phyloP scores from a whole-genome alignment of 441 rosid genomes.

The Gossypium schwendimanii region DNA sequence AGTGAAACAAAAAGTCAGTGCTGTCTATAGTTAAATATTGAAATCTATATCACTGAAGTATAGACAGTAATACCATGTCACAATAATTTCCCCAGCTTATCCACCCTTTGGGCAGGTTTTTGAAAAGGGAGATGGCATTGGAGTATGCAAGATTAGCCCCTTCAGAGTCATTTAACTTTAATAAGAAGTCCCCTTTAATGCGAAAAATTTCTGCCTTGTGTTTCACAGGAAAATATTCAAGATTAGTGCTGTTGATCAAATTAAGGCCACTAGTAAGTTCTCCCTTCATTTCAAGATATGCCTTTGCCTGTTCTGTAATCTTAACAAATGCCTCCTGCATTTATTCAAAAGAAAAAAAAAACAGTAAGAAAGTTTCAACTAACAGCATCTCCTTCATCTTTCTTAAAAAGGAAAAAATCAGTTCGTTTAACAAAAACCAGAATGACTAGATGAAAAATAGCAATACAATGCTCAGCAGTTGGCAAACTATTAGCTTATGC shows the following conservation, averaged over 20 bases:
- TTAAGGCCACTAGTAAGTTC: slow-evolving; percentile 79
- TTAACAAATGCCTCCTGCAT: slow-evolving; percentile 95
- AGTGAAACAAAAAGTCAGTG: slow-evolving; percentile 22
- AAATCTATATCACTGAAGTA: slow-evolving; percentile 33
- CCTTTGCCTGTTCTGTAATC: slow-evolving; percentile 96
- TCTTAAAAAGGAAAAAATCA: slow-evolving; percentile 7
- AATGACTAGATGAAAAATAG: not conserved
- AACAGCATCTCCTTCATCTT: slow-evolving; percentile 1
- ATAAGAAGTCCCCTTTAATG: slow-evolving; percentile 79
- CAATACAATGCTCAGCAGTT: not conserved
- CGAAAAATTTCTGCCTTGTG: slow-evolving; percentile 86
- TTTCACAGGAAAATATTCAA: slow-evolving; percentile 82
- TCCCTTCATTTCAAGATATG: slow-evolving; percentile 81
- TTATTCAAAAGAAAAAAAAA: slow-evolving; percentile 18
- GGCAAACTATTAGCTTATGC: not conserved
- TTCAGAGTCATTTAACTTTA: slow-evolving; percentile 75
- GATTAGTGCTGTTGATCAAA: slow-evolving; percentile 81
- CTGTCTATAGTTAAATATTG: slow-evolving; percentile 6
- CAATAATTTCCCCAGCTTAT: slow-evolving; percentile 99
- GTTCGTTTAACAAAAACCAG: not conserved
- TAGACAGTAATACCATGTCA: slow-evolving; percentile 81
- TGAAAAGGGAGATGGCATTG: slow-evolving; percentile 77
- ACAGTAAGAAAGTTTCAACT: slow-evolving; percentile 12
- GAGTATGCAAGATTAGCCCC: slow-evolving; percentile 83
- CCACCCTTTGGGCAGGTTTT: slow-evolving; percentile 96